A percentile compares a stretch with the other conserved stretches of the same genome.
Conservation (phyloP, 1,284 basidiomycete genomes). For the Leccinum griseonigrum region DNA sequence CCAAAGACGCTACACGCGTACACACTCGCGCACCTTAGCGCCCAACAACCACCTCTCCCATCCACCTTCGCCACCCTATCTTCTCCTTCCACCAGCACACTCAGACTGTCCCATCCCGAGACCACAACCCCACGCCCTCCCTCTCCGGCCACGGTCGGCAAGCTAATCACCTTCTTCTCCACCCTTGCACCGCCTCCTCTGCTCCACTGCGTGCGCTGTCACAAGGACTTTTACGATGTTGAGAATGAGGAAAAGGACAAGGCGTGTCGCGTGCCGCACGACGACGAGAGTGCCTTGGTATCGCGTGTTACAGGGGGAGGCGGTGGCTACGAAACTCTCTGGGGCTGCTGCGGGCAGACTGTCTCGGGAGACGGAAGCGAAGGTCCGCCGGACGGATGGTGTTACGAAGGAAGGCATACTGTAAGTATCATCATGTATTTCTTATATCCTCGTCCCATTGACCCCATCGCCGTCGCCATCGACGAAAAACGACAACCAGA, state of each 20-base stretch:
- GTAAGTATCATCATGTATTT: constrained; percentile 37
- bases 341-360: constrained; percentile 67
- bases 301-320: constrained; percentile 36
- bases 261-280: constrained; percentile 52
- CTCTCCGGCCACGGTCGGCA: constrained; percentile 35
- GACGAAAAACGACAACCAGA: constrained; percentile 38
- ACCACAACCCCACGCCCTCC: constrained; percentile 22
- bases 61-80: constrained; percentile 6
- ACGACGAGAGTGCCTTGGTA: constrained; percentile 54
- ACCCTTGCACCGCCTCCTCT: constrained; percentile 59
- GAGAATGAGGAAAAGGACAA: constrained; percentile 50
- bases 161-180: constrained; percentile 55
- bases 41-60: constrained; percentile 14
- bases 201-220: constrained; percentile 72
- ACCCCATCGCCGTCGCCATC: neutral
- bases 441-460: neutral
- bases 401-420: constrained; percentile 77
- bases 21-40: constrained; percentile 49
- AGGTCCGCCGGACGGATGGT: constrained; percentile 81
- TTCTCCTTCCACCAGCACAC: neutral
- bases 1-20: constrained; percentile 65
- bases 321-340: constrained; percentile 51
- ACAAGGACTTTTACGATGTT: constrained; percentile 56
- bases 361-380: constrained; percentile 73
- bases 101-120: neutral